Evolutionary conservation across 805 yeast genomes (phyloP), one percentile per base, ranked within the genome.

Genomic region (Pichia heedii): DNA sequence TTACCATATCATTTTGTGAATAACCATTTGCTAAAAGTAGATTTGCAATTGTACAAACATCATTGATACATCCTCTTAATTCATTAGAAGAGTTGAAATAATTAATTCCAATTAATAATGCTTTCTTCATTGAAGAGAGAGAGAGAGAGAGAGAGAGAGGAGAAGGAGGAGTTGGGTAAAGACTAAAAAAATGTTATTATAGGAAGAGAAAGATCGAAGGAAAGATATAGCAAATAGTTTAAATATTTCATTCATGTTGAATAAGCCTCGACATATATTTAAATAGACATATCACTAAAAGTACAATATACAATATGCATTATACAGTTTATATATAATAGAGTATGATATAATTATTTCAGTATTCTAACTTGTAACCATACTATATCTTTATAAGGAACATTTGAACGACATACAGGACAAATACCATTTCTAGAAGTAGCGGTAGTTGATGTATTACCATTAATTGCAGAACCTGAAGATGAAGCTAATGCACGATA

Each of bases 31-130:
- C 47, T 21, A 55, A 42, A 19, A 67, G 56, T 44, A 63, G 46
- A 36, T 54, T 52, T 41, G 61, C 66, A 69, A 76, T 73, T 61
- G 74, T 76, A 40, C 70, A 61, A 16, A 71, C 86, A 61, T 85
- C 95, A 55, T 86, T 86, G 55, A 86, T 81, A 60, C 95, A 85
- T 1, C 95, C 95, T 36, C 78, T 68, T 38, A 86, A 63, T 48
- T 70, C 74, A 54, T 76, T 80, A 39, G 58, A 61, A 4, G 81
- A 63, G 7, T 88, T 88, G 47, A 75, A 68, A 61, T 86, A 86
- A 63, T 86, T 86, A 59, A 82, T 79, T 12, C 95, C 95, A 44
- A 86, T 70, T 40, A 84, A 56, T 43, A 86, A 58, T 2, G 95
- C 95, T 62, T 85, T 86, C 48, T 78, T 73, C 32, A 29, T 29